Evolutionary conservation across 257 asterid species (phyloP).

Genomic region (Agastache rugosa): DNA sequence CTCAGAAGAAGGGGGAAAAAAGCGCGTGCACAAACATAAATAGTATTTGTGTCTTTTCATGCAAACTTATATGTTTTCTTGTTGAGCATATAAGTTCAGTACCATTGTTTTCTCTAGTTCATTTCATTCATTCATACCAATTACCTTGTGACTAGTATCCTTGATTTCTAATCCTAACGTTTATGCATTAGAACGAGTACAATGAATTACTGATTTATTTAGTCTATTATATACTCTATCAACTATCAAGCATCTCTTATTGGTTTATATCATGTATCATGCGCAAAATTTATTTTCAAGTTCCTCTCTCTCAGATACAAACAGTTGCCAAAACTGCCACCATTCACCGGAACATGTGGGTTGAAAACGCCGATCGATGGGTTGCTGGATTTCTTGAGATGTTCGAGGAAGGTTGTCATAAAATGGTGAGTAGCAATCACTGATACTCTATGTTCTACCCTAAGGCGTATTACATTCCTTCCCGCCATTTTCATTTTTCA

Average conservation of each 20-base stretch:
- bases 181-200: constrained; percentile 2
- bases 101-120: neutral
- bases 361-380: constrained; percentile 77
- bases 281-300: neutral
- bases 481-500: neutral
- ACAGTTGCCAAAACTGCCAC: constrained; percentile 74
- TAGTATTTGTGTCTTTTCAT: no score
- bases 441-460: neutral
- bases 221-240: neutral
- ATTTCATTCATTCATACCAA: neutral
- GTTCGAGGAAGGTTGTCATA: constrained; percentile 81
- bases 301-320: constrained; percentile 56
- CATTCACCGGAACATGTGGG: constrained; percentile 65
- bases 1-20: no score
- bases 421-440: constrained; percentile 56
- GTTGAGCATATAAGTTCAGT: neutral
- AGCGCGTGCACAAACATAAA: no score
- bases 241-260: neutral
- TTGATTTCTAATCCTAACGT: neutral
- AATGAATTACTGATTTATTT: neutral
- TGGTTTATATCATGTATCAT: neutral
- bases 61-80: neutral
- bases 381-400: constrained; percentile 82
- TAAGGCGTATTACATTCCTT: neutral
- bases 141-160: neutral